Base-by-base conservation (phyloP, 768 basidiomycete species). In the Tricholoma hemisulphureum region DNA sequence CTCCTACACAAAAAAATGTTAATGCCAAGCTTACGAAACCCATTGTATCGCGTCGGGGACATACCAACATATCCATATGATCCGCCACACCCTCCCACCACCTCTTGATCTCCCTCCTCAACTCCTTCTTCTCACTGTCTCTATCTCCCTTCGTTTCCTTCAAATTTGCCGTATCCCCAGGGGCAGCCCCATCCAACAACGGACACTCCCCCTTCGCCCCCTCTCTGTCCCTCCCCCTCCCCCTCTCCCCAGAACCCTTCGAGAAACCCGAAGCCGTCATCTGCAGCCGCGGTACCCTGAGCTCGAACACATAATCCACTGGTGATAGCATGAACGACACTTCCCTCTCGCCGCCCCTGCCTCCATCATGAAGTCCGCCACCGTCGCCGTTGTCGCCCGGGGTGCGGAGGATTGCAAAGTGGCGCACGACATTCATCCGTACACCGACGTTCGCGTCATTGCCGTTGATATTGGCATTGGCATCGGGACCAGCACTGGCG, bases 41-140 rank as follows among this genome's bases (percentile, higher is more conserved):
- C 4, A 5, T 3, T n/a, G 4, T 18, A 54, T 4, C 51, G 6
- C 45, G n/a, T n/a, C n/a, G 26, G 14, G 20, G 11, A 74, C 83
- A 24, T 56, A 86, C 87, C 59, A 89, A 71, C 59, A 77, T 75
- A 61, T 86, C 84, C 59, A 91, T 72, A 65, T 84, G 79, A 53
- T 83, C 82, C 0, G 82, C 75, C 6, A 89, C 70, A 16, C 80
- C 78, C 62, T 84, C 81, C 87, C 87, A 90, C 85, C 86, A 89
- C 29, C 60, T 63, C 65, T 75, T 79, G 58, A 90, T 88, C 66
- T 90, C 85, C 55, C 75, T 70, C 57, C 85, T 69, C n/a, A 89
- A 68, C 3, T 69, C 61, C 35, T 75, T 75, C 67, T 79, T 84
- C 58, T 81, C 81, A 34, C 48, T 11, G 53, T 43, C 29, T 41